Evolutionary conservation across 371 early-diverging fungal genomes (phyloP), one percentile per base, ranked within the genome.

Genomic region (Apophysomyces variabilis): DNA sequence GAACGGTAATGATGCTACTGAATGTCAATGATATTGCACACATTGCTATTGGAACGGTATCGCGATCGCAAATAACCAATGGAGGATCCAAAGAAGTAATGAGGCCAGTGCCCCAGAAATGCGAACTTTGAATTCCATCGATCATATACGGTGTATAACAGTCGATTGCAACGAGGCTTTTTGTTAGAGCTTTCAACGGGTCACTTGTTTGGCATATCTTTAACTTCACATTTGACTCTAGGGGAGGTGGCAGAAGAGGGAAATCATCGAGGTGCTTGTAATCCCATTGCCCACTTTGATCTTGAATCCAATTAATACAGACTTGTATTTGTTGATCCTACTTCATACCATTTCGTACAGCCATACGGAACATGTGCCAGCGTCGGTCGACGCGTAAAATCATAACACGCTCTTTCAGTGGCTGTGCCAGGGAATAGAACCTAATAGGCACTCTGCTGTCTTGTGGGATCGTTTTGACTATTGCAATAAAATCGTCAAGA

Each of bases 251-350:
- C 71, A 18, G 82, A 77, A 36, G 46, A 60, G 13, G 73, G 58
- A 21, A 67, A 58, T 35, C 47, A 57, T 81, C 79, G 38, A 95
- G 74, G 32, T 84, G 77, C 1, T 75, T 66, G 76, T 85, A 93
- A 57, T 88, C 86, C 97, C 97, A 97, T 11, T 82, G 66, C 0
- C 96, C 97, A 5, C 93, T 90, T n/a, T 11, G 66, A 71, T 90
- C 89, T 75, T 41, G 11, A 8, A 41, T 11, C 66, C 13, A 57
- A 5, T 58, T 11, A 26, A 59, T 43, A 7, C 18, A 37, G 36
- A 32, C 57, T 58, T 58, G 38, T 5, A n/a, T 44, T 47, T 26
- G 32, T 26, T 26, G 32, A 26, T 26, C 32, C 21, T 60, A 37
- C 14, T 62, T 38, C 61, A 67, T 78, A 89, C 89, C 92, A 75